phyloP scores from a whole-genome alignment of 1,284 basidiomycete species.

The Sanguinoderma infundibulare region DNA sequence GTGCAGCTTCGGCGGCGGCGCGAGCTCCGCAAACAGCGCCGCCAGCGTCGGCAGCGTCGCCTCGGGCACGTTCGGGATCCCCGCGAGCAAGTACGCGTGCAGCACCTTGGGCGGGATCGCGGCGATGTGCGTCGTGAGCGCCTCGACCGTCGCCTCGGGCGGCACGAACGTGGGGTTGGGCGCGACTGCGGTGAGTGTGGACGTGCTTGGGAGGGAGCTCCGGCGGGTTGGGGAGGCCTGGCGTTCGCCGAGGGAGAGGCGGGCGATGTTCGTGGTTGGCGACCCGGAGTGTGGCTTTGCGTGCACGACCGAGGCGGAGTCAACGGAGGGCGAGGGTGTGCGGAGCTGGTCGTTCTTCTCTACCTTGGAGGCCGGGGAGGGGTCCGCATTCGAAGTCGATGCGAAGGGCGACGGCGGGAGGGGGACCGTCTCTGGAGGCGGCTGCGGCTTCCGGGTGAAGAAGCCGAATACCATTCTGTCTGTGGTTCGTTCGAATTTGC shows the following conservation, averaged over 20 bases:
- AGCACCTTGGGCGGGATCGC: conserved; percentile 70
- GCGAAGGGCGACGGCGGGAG: conserved; percentile 24
- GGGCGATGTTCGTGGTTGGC: conserved; percentile 28
- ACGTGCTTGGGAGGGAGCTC: conserved; percentile 15
- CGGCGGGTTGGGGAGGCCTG: conserved; percentile 25
- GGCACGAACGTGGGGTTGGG: conserved; percentile 21
- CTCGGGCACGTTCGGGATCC: conserved; percentile 40
- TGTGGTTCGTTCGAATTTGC: not conserved
- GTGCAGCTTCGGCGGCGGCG: conserved; percentile 68
- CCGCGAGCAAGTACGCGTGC: conserved; percentile 61
- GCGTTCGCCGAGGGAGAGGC: conserved; percentile 31
- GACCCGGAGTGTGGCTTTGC: conserved; percentile 32
- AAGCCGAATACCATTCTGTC: conserved; percentile 23
- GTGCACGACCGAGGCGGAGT: conserved; percentile 36
- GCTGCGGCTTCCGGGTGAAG: conserved; percentile 22
- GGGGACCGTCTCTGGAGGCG: conserved; percentile 22
- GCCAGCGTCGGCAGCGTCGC: conserved; percentile 46
- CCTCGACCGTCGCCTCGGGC: conserved; percentile 39
- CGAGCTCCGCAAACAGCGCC: conserved; percentile 60
- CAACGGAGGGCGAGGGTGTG: conserved; percentile 56
- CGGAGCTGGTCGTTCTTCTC: conserved; percentile 43
- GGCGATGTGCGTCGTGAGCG: conserved; percentile 54
- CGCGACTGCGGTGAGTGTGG: conserved; percentile 13
- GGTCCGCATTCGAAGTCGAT: conserved; percentile 19
- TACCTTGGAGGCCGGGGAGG: conserved; percentile 18